Percentiles rank a stretch among this genome's conserved stretches.
phyloP scores from a whole-genome alignment of 1,284 basidiomycete species.

The Sphagnurus paluster region DNA sequence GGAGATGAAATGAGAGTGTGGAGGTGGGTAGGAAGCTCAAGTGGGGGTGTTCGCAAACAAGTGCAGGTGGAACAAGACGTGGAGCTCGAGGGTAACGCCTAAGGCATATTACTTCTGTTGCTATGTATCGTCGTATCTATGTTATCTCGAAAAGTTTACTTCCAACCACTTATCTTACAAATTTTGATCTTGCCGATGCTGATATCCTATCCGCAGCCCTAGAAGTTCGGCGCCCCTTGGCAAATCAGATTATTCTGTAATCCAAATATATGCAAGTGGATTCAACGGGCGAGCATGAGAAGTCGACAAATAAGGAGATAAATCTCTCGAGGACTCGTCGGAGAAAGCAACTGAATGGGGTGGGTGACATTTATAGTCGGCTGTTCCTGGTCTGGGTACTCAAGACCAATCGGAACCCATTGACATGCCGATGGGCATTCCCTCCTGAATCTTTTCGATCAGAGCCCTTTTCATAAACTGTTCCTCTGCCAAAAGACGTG shows the following conservation, averaged over 20 bases:
- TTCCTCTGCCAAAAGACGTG: constrained; percentile 87
- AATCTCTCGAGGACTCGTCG: constrained; percentile 33
- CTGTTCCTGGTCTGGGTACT: constrained; percentile 9
- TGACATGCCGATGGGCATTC: constrained; percentile 58
- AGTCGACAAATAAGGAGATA: constrained; percentile 37
- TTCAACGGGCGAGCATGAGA: constrained; percentile 19
- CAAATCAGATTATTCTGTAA: neutral
- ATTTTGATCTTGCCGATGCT: no score
- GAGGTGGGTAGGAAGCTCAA: constrained; percentile 70
- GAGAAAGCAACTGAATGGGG: constrained; percentile 9
- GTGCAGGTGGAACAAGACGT: constrained; percentile 11
- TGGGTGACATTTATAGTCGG: constrained; percentile 5
- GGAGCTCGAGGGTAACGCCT: no score
- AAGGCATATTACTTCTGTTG: no score
- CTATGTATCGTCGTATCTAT: neutral
- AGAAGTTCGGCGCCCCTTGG: constrained; percentile 1
- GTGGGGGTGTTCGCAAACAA: constrained; percentile 5
- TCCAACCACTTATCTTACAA: no score
- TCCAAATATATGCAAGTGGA: neutral
- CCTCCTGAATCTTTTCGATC: constrained; percentile 81
- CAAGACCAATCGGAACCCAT: constrained; percentile 34
- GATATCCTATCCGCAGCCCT: neutral
- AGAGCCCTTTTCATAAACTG: constrained; percentile 93
- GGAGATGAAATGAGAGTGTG: constrained; percentile 87
- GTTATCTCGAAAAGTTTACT: no score